phyloP scores from a whole-genome alignment of 2,329 filamentous ascomycete species.

The Fusarium vanettenii region DNA sequence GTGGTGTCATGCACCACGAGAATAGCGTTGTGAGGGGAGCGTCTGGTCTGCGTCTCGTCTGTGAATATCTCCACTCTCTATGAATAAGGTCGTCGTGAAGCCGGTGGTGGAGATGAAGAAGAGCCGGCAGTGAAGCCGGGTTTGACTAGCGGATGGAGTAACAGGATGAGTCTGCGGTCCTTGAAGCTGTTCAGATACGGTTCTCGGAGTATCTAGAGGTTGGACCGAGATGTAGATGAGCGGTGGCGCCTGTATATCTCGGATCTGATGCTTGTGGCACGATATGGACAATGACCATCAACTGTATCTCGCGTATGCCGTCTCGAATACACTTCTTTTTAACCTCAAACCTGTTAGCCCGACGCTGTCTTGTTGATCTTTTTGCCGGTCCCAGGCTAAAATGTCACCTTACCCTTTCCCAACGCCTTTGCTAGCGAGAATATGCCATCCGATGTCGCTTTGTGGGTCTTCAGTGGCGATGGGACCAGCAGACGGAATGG shows the following conservation, averaged over 20 bases:
- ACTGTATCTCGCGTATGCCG: background rate
- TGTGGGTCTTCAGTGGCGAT: background rate
- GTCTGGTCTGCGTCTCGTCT: background rate
- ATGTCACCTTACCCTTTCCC: slow-evolving; percentile 9
- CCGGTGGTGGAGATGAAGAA: slow-evolving; percentile 10
- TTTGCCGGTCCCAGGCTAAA: background rate
- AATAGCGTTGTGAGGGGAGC: slow-evolving; percentile 33
- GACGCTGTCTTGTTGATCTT: background rate
- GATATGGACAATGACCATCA: background rate
- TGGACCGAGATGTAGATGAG: background rate
- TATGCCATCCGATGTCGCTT: slow-evolving; percentile 2
- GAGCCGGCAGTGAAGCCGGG: slow-evolving; percentile 19
- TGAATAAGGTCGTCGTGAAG: background rate
- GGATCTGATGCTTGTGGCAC: background rate
- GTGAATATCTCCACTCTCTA: slow-evolving; percentile 1
- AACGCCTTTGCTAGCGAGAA: background rate
- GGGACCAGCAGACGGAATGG: background rate
- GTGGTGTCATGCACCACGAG: slow-evolving; percentile 43
- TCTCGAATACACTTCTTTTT: background rate
- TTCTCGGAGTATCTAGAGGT: background rate
- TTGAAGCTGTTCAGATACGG: background rate
- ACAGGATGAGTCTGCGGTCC: background rate
- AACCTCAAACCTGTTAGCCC: background rate
- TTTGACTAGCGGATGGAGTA: background rate
- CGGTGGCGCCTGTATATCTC: background rate